Base-by-base conservation (phyloP, 306 rosid species). In the Ziziphus jujuba region DNA sequence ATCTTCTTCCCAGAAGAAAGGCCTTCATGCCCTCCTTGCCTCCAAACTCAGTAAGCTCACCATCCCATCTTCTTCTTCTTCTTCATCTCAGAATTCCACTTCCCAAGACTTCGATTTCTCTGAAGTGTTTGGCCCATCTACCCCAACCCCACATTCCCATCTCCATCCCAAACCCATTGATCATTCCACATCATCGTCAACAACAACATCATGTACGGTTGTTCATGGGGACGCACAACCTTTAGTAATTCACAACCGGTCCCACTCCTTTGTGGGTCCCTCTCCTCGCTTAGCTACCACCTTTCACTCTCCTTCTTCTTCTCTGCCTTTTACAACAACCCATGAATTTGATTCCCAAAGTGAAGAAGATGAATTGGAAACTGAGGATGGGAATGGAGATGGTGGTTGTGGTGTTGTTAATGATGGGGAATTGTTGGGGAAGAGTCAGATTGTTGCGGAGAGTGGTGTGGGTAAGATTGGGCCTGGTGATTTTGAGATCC, bases 231-330 rank as follows among this genome's bases (percentile, higher is more conserved):
- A 79, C 72, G 84, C 91, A 2, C 89, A 12, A 12, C 65, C 76
- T 5, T 72, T 35, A 2, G 78, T 92, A 36, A 87, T 92, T 61
- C 84, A 77, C 70, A 81, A 91, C 67, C 81, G 98, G 83, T 84
- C 97, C 77, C 98, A 90, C 79, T 93, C 98, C 75, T 86, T 93
- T 70, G 96, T 92, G 67, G 98, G 98, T 15, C 98, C 98, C 59
- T 90, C 96, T 53, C 98, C 98, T 0, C 93, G 86, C 69, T 61
- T 76, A 58, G 61, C 87, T 14, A 75, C 82, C 2, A 75, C 2
- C 87, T 47, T 25, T 87, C 43, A 52, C 76, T 43, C 61, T 34
- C 84, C 45, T 49, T 75, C 61, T 49, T 75, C 61, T 60, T 78
- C 35, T 33, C 82, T 85, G 65, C 80, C 82, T 50, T 56, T 62